Evolutionary conservation across 352 stramenopile genomes (phyloP), one percentile per base, ranked within the genome.

Genomic region (Pythium guiyangense): DNA sequence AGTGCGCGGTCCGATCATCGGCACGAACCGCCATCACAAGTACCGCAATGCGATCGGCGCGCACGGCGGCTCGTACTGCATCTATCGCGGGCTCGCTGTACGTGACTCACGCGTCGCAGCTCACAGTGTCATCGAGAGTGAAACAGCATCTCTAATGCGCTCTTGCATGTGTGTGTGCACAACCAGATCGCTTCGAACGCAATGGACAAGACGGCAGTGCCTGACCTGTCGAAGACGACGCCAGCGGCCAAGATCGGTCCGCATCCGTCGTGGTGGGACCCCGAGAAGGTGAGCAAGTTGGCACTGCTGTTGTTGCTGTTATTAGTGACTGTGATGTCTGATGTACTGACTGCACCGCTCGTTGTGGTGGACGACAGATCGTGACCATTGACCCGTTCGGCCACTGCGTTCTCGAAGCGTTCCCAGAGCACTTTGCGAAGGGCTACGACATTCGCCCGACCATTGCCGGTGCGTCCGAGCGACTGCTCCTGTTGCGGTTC

Each of bases 41-140:
- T 97, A 98, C 63, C 81, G 97, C 31, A 99, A 99, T 70, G 96
- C 97, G 49, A 99, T 99, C 62, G 97, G 97, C 9, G 97, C 97
- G 0, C 97, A 99, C 65, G 90, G 91, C 20, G 97, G 97, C 18
- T 98, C 88, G 25, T 99, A 99, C 75, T 99, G 94, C 66, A 95
- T 99, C 64, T 99, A 99, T 64, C 98, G 96, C 27, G 97, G 96
- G 11, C 69, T 99, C 14, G 97, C 97, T 12, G 96, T 94, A 62
- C 52, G 72, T 77, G 2, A 9, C 37, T 27, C 18, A 29, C 14
- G 53, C n/a, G 12, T 9, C 6, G 9, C 43, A 45, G 4, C 6
- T 18, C 29, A n/a, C 10, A 15, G 20, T 49, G 14, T 51, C 15
- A 18, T 14, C 14, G 22, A 44, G 11, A 11, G 12, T 39, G 6